phyloP scores from a whole-genome alignment of 495 filamentous ascomycete species.

The Penicillium tannophilum region DNA sequence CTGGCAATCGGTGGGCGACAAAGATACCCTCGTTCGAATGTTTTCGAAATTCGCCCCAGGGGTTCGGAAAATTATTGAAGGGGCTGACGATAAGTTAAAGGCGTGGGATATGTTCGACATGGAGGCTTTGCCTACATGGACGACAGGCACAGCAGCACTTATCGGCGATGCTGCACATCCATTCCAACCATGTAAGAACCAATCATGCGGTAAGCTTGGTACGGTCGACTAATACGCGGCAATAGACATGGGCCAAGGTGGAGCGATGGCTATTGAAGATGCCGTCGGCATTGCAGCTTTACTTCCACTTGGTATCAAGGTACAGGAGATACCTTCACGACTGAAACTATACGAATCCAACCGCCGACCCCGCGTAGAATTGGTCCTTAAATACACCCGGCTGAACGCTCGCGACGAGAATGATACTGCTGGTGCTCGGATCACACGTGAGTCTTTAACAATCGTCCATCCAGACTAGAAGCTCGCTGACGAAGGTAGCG shows the following conservation, averaged over 20 bases:
- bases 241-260: slow-evolving; percentile 56
- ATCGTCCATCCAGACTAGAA: background rate
- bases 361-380: slow-evolving; percentile 31
- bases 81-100: slow-evolving; percentile 48
- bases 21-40: slow-evolving; percentile 41
- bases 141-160: slow-evolving; percentile 46
- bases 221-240: background rate
- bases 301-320: slow-evolving; percentile 44
- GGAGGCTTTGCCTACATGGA: slow-evolving; percentile 53
- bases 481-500: slow-evolving; percentile 3
- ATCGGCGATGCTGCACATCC: slow-evolving; percentile 66
- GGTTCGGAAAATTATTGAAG: slow-evolving; percentile 42
- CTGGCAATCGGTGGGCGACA: slow-evolving; percentile 49
- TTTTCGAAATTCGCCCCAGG: slow-evolving; percentile 49
- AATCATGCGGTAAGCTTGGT: background rate
- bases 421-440: slow-evolving; percentile 4
- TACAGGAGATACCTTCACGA: slow-evolving; percentile 44
- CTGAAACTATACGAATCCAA: slow-evolving; percentile 57
- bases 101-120: slow-evolving; percentile 65
- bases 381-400: slow-evolving; percentile 18
- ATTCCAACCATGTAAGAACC: slow-evolving; percentile 46
- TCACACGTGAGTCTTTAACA: slow-evolving; percentile 13
- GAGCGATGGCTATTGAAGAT: slow-evolving; percentile 61
- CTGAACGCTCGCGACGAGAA: slow-evolving; percentile 19
- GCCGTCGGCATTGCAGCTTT: slow-evolving; percentile 56